Evolutionary conservation across 495 filamentous ascomycete genomes (phyloP).

Genomic region (Articulospora tetracladia): DNA sequence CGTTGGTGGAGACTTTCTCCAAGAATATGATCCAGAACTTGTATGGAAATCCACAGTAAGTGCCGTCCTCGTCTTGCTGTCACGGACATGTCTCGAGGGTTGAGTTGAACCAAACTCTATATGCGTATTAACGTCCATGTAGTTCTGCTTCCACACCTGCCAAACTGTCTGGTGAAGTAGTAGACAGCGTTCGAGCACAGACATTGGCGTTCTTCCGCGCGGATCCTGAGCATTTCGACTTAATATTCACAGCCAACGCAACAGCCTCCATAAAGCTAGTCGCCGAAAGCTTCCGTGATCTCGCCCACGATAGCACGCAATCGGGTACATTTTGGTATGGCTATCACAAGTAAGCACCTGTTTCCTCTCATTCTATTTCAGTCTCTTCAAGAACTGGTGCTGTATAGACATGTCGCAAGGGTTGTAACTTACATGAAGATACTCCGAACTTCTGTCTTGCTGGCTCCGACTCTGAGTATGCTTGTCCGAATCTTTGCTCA

Average conservation of each 20-base stretch:
- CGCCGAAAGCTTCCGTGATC: constrained; percentile 57
- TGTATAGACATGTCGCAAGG: too few species aligned
- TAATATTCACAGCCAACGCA: constrained; percentile 67
- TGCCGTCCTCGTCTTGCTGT: background rate
- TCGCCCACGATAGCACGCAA: constrained; percentile 35
- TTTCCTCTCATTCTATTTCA: too few species aligned
- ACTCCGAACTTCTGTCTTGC: too few species aligned
- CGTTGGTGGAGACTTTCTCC: constrained; percentile 57
- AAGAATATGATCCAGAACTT: constrained; percentile 52
- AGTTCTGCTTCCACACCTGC: constrained; percentile 62
- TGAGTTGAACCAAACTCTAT: background rate
- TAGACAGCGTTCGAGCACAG: constrained; percentile 55
- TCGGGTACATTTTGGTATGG: constrained; percentile 61
- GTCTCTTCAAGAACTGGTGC: too few species aligned
- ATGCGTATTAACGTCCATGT: background rate
- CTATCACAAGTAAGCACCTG: constrained; percentile 72
- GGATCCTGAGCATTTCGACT: constrained; percentile 58
- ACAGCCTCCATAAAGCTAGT: constrained; percentile 70
- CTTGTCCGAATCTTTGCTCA: constrained; percentile 69
- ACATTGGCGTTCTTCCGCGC: constrained; percentile 61
- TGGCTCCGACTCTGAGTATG: too few species aligned
- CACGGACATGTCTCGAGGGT: background rate
- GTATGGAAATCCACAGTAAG: constrained; percentile 66
- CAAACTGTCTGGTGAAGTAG: constrained; percentile 51
- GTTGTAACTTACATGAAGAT: too few species aligned